Base-by-base conservation (phyloP, 768 basidiomycete genomes). In the Kwoniella shandongensis region DNA sequence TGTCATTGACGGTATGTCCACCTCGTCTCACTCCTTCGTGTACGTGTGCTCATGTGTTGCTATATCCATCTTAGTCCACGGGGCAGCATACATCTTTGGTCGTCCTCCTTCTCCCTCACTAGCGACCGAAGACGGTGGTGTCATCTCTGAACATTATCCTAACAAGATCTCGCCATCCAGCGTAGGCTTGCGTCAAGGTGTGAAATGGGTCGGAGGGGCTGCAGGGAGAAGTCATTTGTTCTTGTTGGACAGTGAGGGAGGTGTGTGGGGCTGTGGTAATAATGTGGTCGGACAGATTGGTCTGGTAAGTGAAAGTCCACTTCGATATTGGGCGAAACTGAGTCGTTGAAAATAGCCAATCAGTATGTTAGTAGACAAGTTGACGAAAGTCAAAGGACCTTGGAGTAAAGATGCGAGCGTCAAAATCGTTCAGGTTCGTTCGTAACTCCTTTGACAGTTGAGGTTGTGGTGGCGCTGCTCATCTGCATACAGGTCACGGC, bases 11-110 rank as follows among this genome's bases (percentile, higher is more conserved):
- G 54, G 72, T 73, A 29, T 54, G 74, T 59, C 32, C 20, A 29
- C 20, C 11, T 11, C 4, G 12, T 20, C 25, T 22, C 29, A 18
- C 22, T 22, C 22, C 5, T 7, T 39, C n/a, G 17, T 36, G n/a
- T 51, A 17, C 29, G 10, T 42, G 1, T 39, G 22, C 5, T 42
- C 23, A n/a, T 11, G 13, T 26, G n/a, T 35, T 11, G 26, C 18
- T 17, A 18, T 35, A 30, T 20, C 17, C 5, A 11, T 17, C 22
- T 22, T 23, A 72, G 67, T 72, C 13, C 50, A 86, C 50, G 91
- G 91, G 6, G 81, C 83, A 36, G 94, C 91, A 8, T 92, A 90
- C 86, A 76, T 97, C 66, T 89, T 93, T 72, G 94, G 94, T 6
- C 85, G 91, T 51, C 91, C 90, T 76, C 84, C 83, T 38, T 85